Conservation (phyloP, 192 early-diverging fungal species). For the Allomyces arbusculus region DNA sequence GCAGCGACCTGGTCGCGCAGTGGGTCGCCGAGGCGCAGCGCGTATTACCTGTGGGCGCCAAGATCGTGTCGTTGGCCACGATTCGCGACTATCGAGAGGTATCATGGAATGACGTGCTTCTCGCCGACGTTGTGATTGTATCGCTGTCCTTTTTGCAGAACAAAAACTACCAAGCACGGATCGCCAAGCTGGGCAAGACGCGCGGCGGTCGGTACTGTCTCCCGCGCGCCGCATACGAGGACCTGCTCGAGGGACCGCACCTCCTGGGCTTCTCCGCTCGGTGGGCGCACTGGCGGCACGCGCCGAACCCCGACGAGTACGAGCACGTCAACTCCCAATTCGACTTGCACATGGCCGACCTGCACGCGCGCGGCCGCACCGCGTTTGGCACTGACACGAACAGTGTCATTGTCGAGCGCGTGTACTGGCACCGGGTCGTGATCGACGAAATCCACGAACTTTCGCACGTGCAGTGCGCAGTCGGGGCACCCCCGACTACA, state of each 20-base stretch:
- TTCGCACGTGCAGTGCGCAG: not conserved
- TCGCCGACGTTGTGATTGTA: not conserved
- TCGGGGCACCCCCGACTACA: not conserved
- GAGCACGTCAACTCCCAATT: not conserved
- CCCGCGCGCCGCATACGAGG: no score
- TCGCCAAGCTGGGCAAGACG: not conserved
- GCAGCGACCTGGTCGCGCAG: not conserved
- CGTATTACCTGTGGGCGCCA: not conserved
- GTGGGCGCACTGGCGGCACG: no score
- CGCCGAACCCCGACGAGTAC: not conserved
- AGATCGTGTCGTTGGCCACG: not conserved
- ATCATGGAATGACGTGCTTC: not conserved
- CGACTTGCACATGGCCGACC: not conserved
- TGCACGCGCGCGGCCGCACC: not conserved
- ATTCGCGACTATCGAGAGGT: not conserved
- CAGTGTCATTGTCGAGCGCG: not conserved
- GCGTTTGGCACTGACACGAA: not conserved
- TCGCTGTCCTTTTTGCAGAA: not conserved
- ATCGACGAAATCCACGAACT: not conserved
- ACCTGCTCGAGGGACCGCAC: no score
- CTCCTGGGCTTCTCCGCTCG: no score
- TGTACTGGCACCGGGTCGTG: not conserved
- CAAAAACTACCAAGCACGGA: not conserved
- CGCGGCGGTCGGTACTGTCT: no score
- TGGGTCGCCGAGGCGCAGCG: not conserved